A percentile compares a stretch with the other conserved stretches of the same genome.
phyloP scores from a whole-genome alignment of 345 rosid species.

The Barbarea vulgaris region DNA sequence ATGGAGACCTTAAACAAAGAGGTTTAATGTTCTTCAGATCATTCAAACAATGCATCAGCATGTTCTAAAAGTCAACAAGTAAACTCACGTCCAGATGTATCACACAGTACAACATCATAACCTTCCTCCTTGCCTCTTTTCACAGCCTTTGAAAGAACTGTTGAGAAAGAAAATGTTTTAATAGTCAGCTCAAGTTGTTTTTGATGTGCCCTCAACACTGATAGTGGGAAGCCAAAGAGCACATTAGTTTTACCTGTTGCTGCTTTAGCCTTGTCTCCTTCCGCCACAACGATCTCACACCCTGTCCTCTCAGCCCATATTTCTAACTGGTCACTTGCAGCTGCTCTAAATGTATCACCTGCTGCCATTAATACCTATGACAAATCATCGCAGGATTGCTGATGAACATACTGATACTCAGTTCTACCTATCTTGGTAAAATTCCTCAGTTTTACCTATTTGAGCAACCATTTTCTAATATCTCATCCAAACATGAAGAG shows the following conservation, averaged over 20 bases:
- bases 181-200: slow-evolving; percentile 5
- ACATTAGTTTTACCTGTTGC: slow-evolving; percentile 63
- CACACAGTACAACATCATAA: slow-evolving; percentile 85
- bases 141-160: slow-evolving; percentile 95
- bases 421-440: slow-evolving; percentile 10
- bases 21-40: slow-evolving; percentile 8
- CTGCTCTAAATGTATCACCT: slow-evolving; percentile 99
- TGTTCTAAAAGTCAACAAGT: slow-evolving; percentile 13
- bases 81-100: slow-evolving; percentile 94
- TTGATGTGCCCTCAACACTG: not conserved
- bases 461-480: slow-evolving; percentile 6
- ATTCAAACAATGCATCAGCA: slow-evolving; percentile 25
- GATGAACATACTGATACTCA: slow-evolving; percentile 38
- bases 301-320: slow-evolving; percentile 96
- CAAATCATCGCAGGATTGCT: slow-evolving; percentile 38
- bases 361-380: slow-evolving; percentile 90
- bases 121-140: slow-evolving; percentile 88
- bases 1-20: slow-evolving; percentile 69
- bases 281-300: slow-evolving; percentile 86
- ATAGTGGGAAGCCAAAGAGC: not conserved
- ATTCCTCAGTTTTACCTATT: not conserved
- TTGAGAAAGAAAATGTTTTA: slow-evolving; percentile 57
- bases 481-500: slow-evolving; percentile 11
- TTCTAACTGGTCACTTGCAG: slow-evolving; percentile 95
- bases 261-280: slow-evolving; percentile 77